Evolutionary conservation across 129 eudicot genomes (phyloP).

Genomic region (Logfia minima): DNA sequence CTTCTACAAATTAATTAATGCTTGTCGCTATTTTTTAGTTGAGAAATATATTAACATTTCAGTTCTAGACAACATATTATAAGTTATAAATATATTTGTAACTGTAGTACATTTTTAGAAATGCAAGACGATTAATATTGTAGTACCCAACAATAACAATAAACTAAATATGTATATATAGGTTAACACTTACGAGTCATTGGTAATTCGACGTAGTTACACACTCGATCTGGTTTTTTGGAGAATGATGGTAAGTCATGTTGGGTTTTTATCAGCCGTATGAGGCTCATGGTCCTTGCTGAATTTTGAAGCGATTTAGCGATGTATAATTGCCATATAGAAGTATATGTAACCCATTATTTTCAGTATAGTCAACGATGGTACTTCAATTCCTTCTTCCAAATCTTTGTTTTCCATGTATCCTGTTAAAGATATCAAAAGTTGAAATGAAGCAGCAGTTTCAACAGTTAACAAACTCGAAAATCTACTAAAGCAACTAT

Average conservation of each 20-base stretch:
- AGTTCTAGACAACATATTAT: too few relatives aligned
- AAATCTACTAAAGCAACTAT: neutral
- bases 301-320: neutral
- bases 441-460: neutral
- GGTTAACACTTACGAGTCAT: conserved; percentile 4
- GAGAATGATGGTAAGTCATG: neutral
- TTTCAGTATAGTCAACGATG: conserved; percentile 20
- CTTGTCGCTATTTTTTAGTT: too few relatives aligned
- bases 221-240: neutral
- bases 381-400: conserved; percentile 39
- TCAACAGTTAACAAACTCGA: too few relatives aligned
- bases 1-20: neutral
- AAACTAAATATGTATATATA: neutral
- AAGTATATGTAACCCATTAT: neutral
- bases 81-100: too few relatives aligned
- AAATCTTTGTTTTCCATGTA: conserved; percentile 38
- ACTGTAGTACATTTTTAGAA: neutral
- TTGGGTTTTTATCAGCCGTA: neutral
- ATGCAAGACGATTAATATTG: neutral
- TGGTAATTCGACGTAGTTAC: neutral
- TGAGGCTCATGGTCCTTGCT: neutral
- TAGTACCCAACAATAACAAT: neutral
- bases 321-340: neutral
- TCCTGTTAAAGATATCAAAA: conserved; percentile 18
- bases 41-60: too few relatives aligned